A percentile compares a stretch with the other conserved stretches of the same genome.
These are phyloP conservation scores for Avena sativa DNA, from an alignment of 176 grass and related monocot genomes.

Conservation along the genomic window DNA sequence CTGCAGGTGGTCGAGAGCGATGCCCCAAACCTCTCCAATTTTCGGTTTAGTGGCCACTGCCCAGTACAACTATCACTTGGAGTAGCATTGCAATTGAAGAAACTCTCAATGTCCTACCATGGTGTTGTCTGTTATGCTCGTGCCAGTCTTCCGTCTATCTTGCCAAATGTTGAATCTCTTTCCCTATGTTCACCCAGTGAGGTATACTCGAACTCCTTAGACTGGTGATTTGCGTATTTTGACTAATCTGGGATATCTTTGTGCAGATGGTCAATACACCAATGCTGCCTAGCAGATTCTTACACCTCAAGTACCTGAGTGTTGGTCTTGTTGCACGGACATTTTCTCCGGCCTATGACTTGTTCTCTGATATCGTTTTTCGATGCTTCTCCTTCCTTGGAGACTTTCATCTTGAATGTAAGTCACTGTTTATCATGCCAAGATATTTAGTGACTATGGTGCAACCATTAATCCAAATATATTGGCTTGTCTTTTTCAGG, in stretches of 20 bases:
- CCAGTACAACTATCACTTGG: background rate
- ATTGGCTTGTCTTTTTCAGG: background rate
- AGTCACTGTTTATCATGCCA: background rate
- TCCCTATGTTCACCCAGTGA: background rate
- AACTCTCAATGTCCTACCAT: background rate
- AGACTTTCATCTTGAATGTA: constrained; percentile 37
- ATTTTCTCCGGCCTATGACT: background rate
- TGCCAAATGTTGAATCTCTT: constrained; percentile 15
- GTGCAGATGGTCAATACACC: constrained; percentile 5
- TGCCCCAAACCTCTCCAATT: background rate
- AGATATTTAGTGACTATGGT: background rate
- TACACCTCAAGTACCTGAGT: constrained; percentile 5
- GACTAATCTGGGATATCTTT: background rate
- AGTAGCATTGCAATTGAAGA: constrained; percentile 19
- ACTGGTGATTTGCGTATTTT: background rate
- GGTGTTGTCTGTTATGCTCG: background rate
- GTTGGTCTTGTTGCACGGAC: background rate
- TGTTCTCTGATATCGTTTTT: constrained; percentile 27
- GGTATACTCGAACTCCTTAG: constrained; percentile 7
- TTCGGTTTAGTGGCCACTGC: background rate
- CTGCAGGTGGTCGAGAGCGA: constrained; percentile 2
- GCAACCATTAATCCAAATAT: background rate
- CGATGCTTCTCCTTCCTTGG: constrained; percentile 37
- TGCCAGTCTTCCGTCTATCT: background rate
- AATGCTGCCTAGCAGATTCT: background rate